These are phyloP conservation scores for Naganishia antarctica DNA, from an alignment of 768 basidiomycete genomes.

Conservation along the genomic window DNA sequence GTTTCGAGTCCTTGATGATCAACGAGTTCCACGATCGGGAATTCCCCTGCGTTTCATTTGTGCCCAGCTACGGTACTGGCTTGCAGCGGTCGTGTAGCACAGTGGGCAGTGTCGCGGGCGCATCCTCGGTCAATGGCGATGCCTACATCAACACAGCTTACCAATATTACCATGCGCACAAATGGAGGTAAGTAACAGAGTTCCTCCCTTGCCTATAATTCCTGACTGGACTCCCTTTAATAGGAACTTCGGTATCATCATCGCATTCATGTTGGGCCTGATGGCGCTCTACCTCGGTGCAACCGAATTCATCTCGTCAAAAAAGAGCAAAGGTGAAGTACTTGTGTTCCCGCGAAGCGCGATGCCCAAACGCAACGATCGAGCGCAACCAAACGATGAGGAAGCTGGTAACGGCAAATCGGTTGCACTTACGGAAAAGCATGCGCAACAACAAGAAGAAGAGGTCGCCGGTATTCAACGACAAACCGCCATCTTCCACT, in stretches of 20 bases:
- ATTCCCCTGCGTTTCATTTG: conserved; percentile 50
- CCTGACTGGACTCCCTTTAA: conserved; percentile 4
- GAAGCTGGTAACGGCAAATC: conserved; percentile 12
- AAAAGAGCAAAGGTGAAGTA: conserved; percentile 50
- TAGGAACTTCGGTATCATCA: conserved; percentile 45
- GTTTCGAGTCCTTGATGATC: conserved; percentile 72
- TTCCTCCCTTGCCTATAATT: neutral
- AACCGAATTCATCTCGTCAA: conserved; percentile 44
- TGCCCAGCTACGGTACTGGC: conserved; percentile 37
- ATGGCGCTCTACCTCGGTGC: conserved; percentile 42
- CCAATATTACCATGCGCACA: conserved; percentile 37
- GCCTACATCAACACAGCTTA: conserved; percentile 38
- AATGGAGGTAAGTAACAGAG: conserved; percentile 43
- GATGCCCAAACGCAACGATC: conserved; percentile 34
- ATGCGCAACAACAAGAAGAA: conserved; percentile 19
- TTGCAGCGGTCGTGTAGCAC: conserved; percentile 39
- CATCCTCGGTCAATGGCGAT: conserved; percentile 41
- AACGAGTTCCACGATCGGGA: conserved; percentile 75
- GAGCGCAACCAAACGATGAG: conserved; percentile 3
- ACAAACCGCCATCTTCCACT: conserved; percentile 48
- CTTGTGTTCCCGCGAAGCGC: conserved; percentile 47
- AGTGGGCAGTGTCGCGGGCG: conserved; percentile 41
- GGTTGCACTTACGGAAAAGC: neutral
- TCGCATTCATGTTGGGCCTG: conserved; percentile 43
- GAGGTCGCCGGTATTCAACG: conserved; percentile 41